phyloP scores from a whole-genome alignment of 179 eudicot genomes.

The Carnegiea gigantea region DNA sequence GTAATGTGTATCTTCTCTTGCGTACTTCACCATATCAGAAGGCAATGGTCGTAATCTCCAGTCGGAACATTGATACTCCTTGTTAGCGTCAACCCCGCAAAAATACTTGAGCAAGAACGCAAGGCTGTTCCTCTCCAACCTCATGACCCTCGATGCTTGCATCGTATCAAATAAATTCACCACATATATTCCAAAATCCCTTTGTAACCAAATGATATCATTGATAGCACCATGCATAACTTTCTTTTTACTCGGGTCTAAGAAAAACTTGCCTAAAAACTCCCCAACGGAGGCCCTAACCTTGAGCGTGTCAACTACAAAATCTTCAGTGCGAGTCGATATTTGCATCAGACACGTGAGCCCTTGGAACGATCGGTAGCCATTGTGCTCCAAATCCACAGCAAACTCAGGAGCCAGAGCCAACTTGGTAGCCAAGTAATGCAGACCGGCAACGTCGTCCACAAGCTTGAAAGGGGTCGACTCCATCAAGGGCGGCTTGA shows the following conservation, averaged over 20 bases:
- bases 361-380: constrained; percentile 12
- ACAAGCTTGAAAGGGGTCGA: constrained; percentile 2
- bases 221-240: background rate
- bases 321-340: constrained; percentile 11
- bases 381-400: constrained; percentile 15
- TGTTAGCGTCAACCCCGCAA: background rate
- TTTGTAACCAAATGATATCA: background rate
- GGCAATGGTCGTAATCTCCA: background rate
- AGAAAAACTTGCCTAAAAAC: background rate
- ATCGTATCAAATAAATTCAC: constrained; percentile 1
- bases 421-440: constrained; percentile 1
- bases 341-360: constrained; percentile 23
- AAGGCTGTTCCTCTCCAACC: background rate
- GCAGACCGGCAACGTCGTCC: background rate
- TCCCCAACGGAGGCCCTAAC: background rate
- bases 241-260: constrained; percentile 10
- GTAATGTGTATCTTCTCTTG: background rate
- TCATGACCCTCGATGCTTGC: background rate
- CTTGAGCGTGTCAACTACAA: constrained; percentile 13
- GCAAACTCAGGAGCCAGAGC: background rate
- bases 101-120: background rate
- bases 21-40: background rate
- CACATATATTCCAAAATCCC: constrained; percentile 1
- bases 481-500: background rate
- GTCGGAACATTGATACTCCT: background rate